Base-by-base conservation (phyloP, 306 rosid species). In the Leucaena leucocephala region DNA sequence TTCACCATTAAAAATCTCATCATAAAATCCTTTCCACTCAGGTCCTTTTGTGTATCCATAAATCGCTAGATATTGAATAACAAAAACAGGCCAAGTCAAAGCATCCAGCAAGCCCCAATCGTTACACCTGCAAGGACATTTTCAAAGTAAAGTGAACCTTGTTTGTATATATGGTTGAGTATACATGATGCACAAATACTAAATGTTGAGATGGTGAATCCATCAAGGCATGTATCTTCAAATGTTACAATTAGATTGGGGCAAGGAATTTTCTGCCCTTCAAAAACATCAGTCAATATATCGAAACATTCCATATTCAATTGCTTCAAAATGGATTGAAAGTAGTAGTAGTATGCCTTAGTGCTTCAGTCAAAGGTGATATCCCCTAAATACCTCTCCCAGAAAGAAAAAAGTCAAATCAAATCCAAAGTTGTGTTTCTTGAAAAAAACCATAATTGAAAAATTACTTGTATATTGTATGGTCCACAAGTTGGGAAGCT, bases 51-150 rank as follows among this genome's bases (percentile, higher is more conserved):
- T 66, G 72, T 83, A 85, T 78, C 97, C 94, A 84, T 78, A 85
- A 72, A 93, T 79, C 54, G 90, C 90, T 79, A 96, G 70, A 84
- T 93, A 96, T 58, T 79, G 91, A 71, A 90, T 80, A 80, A 89
- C 71, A 86, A 86, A 96, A 75, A 83, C 92, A 44, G 99, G 90
- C 99, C 99, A 96, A 22, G 99, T 96, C 83, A 96, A 72, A 43
- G 89, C 59, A 86, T 96, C 99, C 3, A 96, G 89, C 84, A 96
- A 87, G 88, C 84, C 81, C 98, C 99, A 93, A 57, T 96, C 97
- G 34, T 81, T 78, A 87, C 86, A 87, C 92, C 99, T 95, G 86
- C 55, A 72, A 77, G 63, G 46, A 52, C 70, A 78, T 75, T 15
- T 27, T 55, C 61, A 78, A 65, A 78, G 12, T 21, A 66, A 66